Conservation (phyloP, 2,329 filamentous ascomycete species). For the Penicillium hordei region DNA sequence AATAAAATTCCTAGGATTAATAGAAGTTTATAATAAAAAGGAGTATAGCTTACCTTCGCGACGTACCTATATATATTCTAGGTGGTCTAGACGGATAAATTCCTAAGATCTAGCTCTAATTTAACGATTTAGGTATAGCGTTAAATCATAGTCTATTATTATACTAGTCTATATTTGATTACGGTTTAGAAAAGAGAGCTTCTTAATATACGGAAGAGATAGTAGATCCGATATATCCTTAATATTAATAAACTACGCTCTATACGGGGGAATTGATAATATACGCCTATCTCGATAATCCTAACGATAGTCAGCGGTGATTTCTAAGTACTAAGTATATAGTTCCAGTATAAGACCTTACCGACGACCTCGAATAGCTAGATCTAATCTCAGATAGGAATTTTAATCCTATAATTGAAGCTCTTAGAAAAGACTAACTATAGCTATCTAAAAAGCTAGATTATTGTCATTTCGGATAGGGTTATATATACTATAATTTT, state of each 20-base stretch:
- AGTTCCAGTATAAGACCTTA: conserved; percentile 13
- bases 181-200: conserved; percentile 3
- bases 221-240: conserved; percentile 7
- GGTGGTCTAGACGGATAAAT: conserved; percentile 6
- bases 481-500: conserved; percentile 11
- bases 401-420: conserved; percentile 9
- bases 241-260: conserved; percentile 12
- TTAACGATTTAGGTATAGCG: background rate
- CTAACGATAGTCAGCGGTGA: background rate
- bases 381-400: conserved; percentile 5
- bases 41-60: conserved; percentile 8
- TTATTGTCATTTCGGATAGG: conserved; percentile 13
- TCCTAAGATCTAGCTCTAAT: conserved; percentile 7
- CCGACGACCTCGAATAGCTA: conserved; percentile 5
- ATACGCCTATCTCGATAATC: conserved; percentile 1
- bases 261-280: conserved; percentile 12
- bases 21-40: background rate
- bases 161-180: conserved; percentile 8
- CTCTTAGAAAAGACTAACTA: conserved; percentile 4
- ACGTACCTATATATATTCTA: conserved; percentile 9
- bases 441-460: conserved; percentile 6
- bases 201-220: conserved; percentile 5
- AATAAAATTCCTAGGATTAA: background rate
- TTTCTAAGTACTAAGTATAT: conserved; percentile 2
- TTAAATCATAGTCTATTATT: background rate